These are phyloP conservation scores for Picochlorum sp. DNA, from an alignment of 139 green algal species.

Conservation along the genomic window DNA sequence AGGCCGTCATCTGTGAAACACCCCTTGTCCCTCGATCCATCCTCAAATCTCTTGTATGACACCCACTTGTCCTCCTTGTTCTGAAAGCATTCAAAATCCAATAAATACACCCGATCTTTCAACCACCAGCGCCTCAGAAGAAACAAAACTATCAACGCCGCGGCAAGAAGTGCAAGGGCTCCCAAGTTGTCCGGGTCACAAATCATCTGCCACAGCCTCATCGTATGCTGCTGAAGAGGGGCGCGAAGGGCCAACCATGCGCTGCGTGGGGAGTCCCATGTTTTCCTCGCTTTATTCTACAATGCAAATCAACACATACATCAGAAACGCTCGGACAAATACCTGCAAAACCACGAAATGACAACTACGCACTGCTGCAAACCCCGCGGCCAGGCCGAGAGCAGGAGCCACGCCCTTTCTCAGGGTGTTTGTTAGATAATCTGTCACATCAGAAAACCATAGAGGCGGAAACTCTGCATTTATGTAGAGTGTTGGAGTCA, in stretches of 20 bases:
- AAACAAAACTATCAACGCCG: not conserved
- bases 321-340: too few relatives aligned
- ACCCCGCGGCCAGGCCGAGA: not conserved
- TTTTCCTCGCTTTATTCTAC: too few relatives aligned
- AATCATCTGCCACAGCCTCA: too few relatives aligned
- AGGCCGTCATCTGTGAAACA: constrained; percentile 49
- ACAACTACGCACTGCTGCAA: not conserved
- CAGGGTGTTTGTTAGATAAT: too few relatives aligned
- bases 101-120: constrained; percentile 44
- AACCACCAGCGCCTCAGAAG: constrained; percentile 3
- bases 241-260: not conserved
- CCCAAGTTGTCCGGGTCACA: not conserved
- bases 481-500: too few relatives aligned
- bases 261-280: too few relatives aligned
- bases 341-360: too few relatives aligned
- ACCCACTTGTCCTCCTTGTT: constrained; percentile 32
- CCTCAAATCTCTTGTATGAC: constrained; percentile 29
- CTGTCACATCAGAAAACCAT: too few relatives aligned
- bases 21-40: constrained; percentile 15
- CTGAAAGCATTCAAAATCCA: constrained; percentile 69
- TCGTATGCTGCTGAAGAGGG: not conserved
- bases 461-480: too few relatives aligned
- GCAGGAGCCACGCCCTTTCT: not conserved
- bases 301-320: too few relatives aligned
- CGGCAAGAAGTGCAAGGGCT: constrained; percentile 3